Evolutionary conservation across 2,329 filamentous ascomycete species (phyloP).

Genomic region (Lachnellula occidentalis): DNA sequence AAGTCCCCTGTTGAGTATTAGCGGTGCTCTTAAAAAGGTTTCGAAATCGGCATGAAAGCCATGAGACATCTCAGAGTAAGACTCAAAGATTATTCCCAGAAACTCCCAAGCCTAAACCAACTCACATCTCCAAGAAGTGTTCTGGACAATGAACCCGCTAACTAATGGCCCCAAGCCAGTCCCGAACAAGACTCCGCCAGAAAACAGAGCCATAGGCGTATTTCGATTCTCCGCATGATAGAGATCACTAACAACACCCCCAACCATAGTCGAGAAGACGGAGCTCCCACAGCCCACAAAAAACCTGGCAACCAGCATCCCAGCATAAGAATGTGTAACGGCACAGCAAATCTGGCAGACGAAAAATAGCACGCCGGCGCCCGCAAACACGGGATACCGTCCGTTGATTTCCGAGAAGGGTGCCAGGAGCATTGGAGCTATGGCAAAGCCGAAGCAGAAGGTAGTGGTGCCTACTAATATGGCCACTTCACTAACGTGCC

Average conservation of each 20-base stretch:
- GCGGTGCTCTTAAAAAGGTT: neutral
- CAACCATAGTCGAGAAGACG: slow-evolving; percentile 81
- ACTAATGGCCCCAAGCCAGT: slow-evolving; percentile 75
- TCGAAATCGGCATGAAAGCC: neutral
- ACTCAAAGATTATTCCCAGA: neutral
- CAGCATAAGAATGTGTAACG: slow-evolving; percentile 61
- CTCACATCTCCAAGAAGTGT: slow-evolving; percentile 61
- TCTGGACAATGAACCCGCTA: slow-evolving; percentile 61
- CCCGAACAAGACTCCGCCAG: slow-evolving; percentile 70
- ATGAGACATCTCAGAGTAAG: no score
- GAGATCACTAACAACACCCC: slow-evolving; percentile 85
- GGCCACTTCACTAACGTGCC: slow-evolving; percentile 58
- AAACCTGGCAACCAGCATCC: slow-evolving; percentile 72
- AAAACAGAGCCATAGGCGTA: slow-evolving; percentile 84
- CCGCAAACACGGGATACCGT: slow-evolving; percentile 74
- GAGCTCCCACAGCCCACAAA: slow-evolving; percentile 72
- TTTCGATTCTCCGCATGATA: slow-evolving; percentile 76
- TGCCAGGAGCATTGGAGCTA: slow-evolving; percentile 82
- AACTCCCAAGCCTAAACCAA: neutral
- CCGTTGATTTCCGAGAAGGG: slow-evolving; percentile 88
- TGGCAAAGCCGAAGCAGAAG: slow-evolving; percentile 74
- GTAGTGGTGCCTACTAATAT: slow-evolving; percentile 72
- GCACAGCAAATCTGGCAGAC: slow-evolving; percentile 68
- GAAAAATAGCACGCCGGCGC: slow-evolving; percentile 67
- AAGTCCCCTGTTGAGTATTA: slow-evolving; percentile 55